Evolutionary conservation across 2,329 filamentous ascomycete species (phyloP).

Genomic region (Sordariomycetes sp.): DNA sequence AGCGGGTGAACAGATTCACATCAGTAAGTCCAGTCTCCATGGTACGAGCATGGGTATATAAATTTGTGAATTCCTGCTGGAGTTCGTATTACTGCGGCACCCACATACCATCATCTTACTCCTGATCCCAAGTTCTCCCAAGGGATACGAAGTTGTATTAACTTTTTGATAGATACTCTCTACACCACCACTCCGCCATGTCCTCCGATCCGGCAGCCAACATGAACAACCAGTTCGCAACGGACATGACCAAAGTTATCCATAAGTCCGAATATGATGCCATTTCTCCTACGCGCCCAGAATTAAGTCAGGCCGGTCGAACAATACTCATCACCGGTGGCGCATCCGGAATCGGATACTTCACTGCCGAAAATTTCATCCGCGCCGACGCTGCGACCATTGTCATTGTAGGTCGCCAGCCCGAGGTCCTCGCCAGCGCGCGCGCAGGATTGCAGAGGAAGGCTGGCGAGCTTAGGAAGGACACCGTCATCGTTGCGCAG

Average conservation of each 20-base stretch:
- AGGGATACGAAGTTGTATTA: too few relatives aligned
- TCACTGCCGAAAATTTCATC: slow-evolving; percentile 45
- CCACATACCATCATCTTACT: too few relatives aligned
- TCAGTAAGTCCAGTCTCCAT: too few relatives aligned
- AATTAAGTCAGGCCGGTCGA: slow-evolving; percentile 20
- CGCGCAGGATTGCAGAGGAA: slow-evolving; percentile 17
- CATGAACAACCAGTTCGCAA: not conserved
- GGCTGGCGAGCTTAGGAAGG: slow-evolving; percentile 32
- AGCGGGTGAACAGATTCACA: too few relatives aligned
- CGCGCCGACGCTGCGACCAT: slow-evolving; percentile 22
- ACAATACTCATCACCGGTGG: slow-evolving; percentile 53
- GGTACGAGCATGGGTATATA: too few relatives aligned
- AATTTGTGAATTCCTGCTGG: too few relatives aligned
- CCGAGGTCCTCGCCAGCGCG: slow-evolving; percentile 13
- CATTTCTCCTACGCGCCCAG: slow-evolving; percentile 18
- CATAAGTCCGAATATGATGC: slow-evolving; percentile 13
- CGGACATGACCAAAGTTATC: slow-evolving; percentile 9
- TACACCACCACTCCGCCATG: slow-evolving; percentile 2
- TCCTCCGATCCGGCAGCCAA: slow-evolving; percentile 3
- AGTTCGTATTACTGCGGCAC: too few relatives aligned
- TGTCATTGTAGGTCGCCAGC: slow-evolving; percentile 25
- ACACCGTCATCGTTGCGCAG: slow-evolving; percentile 25
- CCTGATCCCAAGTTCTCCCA: too few relatives aligned
- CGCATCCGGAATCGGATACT: slow-evolving; percentile 47
- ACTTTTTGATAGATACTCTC: too few relatives aligned